Evolutionary conservation across 495 filamentous ascomycete species (phyloP), one percentile per base, ranked within the genome.

Genomic region (Xylaria scruposa): DNA sequence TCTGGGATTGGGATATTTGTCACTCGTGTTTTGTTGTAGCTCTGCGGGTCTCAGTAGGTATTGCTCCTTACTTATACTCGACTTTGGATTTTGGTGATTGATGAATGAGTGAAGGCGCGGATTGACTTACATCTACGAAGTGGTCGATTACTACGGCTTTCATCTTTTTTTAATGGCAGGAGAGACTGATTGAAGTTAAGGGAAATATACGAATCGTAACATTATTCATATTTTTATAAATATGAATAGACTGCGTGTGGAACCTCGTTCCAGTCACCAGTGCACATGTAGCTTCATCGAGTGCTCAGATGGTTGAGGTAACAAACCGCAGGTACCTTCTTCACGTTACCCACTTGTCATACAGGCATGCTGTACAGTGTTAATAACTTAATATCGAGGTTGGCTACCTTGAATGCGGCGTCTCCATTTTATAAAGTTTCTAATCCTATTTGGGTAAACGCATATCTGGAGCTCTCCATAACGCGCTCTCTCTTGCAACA

Each of bases 401-500:
- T 24, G 49, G 49, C 49, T 21, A n/a, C n/a, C 4, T 46, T 15
- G 49, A 9, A 12, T 17, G n/a, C 49, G 10, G 49, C 49, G 3
- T 7, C 15, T 4, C 49, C 24, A 17, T 31, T 56, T 31, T 7
- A 56, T 31, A 31, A 19, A 31, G 17, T 13, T 10, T 15, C 33
- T 60, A 38, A 21, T 60, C 58, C 58, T 21, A 38, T 60, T 60
- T 6, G 13, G 33, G 58, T 38, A 60, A 59, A 0, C 56, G 10
- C 58, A 38, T n/a, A 38, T 38, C 12, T n/a, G 24, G 58, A 60
- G 58, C 58, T 60, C 58, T 60, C 33, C 58, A 42, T 38, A 60
- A 38, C 60, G 60, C 60, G 31, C 26, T 44, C 21, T 29, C 60
- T 63, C 38, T 63, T 21, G 31, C 56, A 62, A 3, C 60, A 44